phyloP scores from a whole-genome alignment of 495 filamentous ascomycete genomes.

The Annulohypoxylon nitens region DNA sequence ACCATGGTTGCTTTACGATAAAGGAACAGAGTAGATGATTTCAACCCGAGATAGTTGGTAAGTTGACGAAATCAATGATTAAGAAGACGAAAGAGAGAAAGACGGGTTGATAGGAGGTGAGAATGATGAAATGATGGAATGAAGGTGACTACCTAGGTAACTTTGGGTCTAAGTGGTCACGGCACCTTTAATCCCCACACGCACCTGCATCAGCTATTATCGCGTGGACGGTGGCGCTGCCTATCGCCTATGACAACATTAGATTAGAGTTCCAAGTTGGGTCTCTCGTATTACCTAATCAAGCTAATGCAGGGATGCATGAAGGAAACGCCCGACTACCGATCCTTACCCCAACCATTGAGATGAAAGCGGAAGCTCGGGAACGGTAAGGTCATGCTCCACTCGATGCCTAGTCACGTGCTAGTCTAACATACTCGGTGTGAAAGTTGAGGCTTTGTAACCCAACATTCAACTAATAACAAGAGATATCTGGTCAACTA shows the following conservation, averaged over 20 bases:
- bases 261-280: conserved; percentile 17
- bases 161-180: conserved; percentile 34
- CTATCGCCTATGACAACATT: conserved; percentile 33
- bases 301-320: conserved; percentile 10
- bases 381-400: neutral
- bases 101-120: conserved; percentile 36
- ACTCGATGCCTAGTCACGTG: neutral
- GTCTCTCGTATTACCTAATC: conserved; percentile 23
- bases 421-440: neutral
- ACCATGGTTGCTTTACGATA: conserved; percentile 55
- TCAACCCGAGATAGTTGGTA: conserved; percentile 1
- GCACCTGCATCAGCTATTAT: conserved; percentile 21
- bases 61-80: conserved; percentile 10
- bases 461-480: neutral
- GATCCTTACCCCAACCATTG: conserved; percentile 30
- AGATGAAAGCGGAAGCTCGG: conserved; percentile 2
- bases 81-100: conserved; percentile 9
- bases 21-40: conserved; percentile 36
- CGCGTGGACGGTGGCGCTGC: conserved; percentile 43
- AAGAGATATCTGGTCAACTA: too few species aligned
- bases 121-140: conserved; percentile 30
- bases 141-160: conserved; percentile 6
- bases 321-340: conserved; percentile 28
- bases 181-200: conserved; percentile 37
- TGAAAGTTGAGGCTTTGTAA: neutral